Percentiles rank a stretch among this genome's conserved stretches.
Conservation (phyloP, 768 basidiomycete species). For the Ramaria sp. region DNA sequence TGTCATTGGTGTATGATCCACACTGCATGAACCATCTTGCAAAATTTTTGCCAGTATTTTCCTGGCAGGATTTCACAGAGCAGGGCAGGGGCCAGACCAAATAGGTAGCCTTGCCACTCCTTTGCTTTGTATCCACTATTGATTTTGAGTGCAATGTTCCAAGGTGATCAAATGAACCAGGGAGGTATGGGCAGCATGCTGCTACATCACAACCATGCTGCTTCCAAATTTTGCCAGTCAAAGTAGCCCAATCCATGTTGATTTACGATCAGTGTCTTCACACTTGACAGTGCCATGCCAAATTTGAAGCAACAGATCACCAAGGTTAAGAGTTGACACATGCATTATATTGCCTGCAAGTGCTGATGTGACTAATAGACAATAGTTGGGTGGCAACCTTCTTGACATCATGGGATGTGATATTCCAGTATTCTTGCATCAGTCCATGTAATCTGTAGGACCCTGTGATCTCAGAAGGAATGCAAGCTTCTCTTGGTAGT, state of each 20-base stretch:
- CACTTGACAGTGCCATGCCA: conserved; percentile 24
- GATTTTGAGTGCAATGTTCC: conserved; percentile 30
- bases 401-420: conserved; percentile 26
- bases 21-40: conserved; percentile 5
- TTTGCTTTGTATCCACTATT: conserved; percentile 22
- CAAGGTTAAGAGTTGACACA: conserved; percentile 25
- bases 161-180: conserved; percentile 32
- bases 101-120: conserved; percentile 17
- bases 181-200: conserved; percentile 18
- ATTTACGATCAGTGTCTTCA: conserved; percentile 21
- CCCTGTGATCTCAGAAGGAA: background rate
- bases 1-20: background rate
- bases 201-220: conserved; percentile 24
- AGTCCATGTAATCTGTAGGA: conserved; percentile 2
- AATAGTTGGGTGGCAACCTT: conserved; percentile 17
- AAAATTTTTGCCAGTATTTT: conserved; percentile 14
- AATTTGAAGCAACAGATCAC: conserved; percentile 27
- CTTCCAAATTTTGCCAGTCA: conserved; percentile 20
- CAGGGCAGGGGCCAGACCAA: too few relatives aligned
- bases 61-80: conserved; percentile 20
- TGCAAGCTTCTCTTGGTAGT: background rate
- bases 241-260: conserved; percentile 24
- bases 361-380: background rate
- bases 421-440: conserved; percentile 24
- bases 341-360: conserved; percentile 31